Evolutionary conservation across 2,329 filamentous ascomycete genomes (phyloP).

Genomic region (Xylariaceae sp.): DNA sequence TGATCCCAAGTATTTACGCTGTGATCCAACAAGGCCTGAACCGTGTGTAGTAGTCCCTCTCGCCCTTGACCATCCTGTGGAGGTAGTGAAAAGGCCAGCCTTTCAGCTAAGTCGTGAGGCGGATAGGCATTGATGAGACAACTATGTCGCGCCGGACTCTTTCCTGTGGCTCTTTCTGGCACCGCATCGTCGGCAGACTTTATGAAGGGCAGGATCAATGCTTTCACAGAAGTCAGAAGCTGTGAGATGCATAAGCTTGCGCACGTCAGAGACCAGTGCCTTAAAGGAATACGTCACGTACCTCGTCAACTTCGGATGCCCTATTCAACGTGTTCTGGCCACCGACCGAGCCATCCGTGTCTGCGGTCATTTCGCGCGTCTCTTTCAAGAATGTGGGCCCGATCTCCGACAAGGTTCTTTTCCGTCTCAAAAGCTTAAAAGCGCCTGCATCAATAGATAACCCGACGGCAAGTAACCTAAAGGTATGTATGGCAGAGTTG

Average conservation of each 20-base stretch:
- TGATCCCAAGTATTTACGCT: constrained; percentile 99
- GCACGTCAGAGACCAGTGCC: too few species aligned
- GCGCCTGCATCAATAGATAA: too few species aligned
- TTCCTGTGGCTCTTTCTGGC: constrained; percentile 49
- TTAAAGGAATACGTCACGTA: too few species aligned
- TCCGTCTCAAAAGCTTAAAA: too few species aligned
- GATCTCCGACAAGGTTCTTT: too few species aligned
- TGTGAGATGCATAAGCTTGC: constrained; percentile 29
- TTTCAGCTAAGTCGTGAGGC: constrained; percentile 53
- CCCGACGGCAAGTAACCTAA: too few species aligned
- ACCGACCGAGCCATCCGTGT: too few species aligned
- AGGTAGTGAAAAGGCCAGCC: constrained; percentile 58
- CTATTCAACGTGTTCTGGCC: too few species aligned
- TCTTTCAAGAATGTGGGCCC: too few species aligned
- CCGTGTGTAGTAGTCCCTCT: constrained; percentile 67
- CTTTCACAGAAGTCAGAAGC: constrained; percentile 65
- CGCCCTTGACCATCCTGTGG: constrained; percentile 55
- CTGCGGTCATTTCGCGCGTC: too few species aligned
- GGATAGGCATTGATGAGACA: constrained; percentile 58
- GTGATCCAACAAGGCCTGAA: constrained; percentile 71
- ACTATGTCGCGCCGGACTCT: constrained; percentile 46
- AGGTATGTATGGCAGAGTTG: too few species aligned
- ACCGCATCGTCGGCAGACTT: constrained; percentile 63
- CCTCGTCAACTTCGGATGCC: too few species aligned
- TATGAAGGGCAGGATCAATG: constrained; percentile 68